Evolutionary conservation across 345 rosid genomes (phyloP), one percentile per base, ranked within the genome.

Genomic region (Stellera chamaejasme): DNA sequence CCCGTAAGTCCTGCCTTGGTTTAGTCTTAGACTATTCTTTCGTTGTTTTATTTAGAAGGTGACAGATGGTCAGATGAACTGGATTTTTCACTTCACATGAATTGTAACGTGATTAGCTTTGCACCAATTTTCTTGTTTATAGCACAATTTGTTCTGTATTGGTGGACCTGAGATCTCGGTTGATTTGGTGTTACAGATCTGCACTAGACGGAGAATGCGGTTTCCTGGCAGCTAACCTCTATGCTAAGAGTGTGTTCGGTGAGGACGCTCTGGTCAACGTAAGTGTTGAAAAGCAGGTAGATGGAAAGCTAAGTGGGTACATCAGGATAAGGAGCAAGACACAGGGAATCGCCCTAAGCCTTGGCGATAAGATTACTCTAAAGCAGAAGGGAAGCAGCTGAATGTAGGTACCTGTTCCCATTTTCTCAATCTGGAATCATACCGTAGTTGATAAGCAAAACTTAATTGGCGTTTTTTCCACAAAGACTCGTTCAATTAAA

Each of bases 311-410:
- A 5, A 77, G 85, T 23, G 92, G 92, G 56, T 85, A 77, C 67
- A 82, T 85, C 67, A 76, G 92, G 69, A 85, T 85, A 74, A 69
- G 92, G 62, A 85, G 92, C 73, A 85, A 85, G 68, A 85, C 88
- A 32, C 92, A 85, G 71, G 92, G 92, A 43, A 85, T 85, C 54
- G 92, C 92, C 27, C 81, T 85, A 13, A 85, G 92, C 61, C 79
- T 85, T 0, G 92, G 92, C 14, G 92, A 85, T 67, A 85, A 82
- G 76, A 85, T 85, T 59, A 85, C 92, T 39, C 74, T 85, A 55
- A 85, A 85, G 77, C 92, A 85, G 77, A 85, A 85, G 69, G 88
- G 88, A 56, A 77, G 82, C 55, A 67, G 71, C 63, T 84, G 75
- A 84, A 48, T 42, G 25, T 42, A 25, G n/a, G 16, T 3, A 27